These are phyloP conservation scores for Dianthus caryophyllus DNA, from an alignment of 148 eudicot species.

Conservation along the genomic window DNA sequence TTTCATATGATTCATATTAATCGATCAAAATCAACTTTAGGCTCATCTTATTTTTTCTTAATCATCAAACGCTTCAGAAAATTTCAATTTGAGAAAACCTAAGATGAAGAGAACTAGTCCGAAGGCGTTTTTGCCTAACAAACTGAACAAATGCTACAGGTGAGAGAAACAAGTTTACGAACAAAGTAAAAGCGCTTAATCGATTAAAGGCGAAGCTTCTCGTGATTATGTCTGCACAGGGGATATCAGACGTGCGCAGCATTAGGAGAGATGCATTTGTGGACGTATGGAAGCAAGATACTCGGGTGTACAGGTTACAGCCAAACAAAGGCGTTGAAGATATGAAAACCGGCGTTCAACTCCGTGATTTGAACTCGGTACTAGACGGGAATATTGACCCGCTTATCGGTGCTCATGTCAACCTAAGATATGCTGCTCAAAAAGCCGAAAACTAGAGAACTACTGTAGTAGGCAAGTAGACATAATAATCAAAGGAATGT, in stretches of 20 bases:
- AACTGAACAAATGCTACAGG: slow-evolving; percentile 37
- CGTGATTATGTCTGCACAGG: slow-evolving; percentile 48
- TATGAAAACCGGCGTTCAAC: slow-evolving; percentile 62
- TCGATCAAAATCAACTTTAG: too few relatives aligned
- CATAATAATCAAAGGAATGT: background rate
- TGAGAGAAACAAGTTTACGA: slow-evolving; percentile 69
- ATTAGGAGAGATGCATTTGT: slow-evolving; percentile 32
- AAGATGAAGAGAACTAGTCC: too few relatives aligned
- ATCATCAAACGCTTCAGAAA: too few relatives aligned
- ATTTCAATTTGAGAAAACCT: too few relatives aligned
- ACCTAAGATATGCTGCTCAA: slow-evolving; percentile 41
- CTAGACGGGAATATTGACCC: slow-evolving; percentile 71
- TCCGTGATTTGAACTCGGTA: slow-evolving; percentile 58
- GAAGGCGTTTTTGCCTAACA: background rate
- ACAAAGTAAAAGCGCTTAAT: slow-evolving; percentile 82
- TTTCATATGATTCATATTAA: too few relatives aligned
- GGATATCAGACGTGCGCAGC: slow-evolving; percentile 30
- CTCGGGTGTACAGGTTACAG: slow-evolving; percentile 52
- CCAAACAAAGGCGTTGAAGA: slow-evolving; percentile 70
- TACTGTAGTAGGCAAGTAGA: background rate
- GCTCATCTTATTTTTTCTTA: too few relatives aligned
- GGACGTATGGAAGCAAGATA: slow-evolving; percentile 43
- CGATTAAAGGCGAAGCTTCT: slow-evolving; percentile 78
- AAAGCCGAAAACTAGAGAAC: background rate
- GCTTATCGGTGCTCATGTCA: slow-evolving; percentile 58